Evolutionary conservation across 305 asterid genomes (phyloP).

Genomic region (Nicotiana rustica): DNA sequence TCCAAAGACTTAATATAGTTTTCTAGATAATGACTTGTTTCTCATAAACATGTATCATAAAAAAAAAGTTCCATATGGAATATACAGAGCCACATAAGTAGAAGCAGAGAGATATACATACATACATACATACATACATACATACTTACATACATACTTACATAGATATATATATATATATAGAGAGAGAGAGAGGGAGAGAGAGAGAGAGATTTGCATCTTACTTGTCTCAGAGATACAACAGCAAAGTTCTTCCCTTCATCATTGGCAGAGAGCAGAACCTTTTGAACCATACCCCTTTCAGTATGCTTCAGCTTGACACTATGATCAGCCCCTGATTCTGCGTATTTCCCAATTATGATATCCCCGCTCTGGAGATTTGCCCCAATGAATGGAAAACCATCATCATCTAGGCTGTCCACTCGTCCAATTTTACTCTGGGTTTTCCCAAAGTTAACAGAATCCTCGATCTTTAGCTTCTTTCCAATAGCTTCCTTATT

Average conservation of each 20-base stretch:
- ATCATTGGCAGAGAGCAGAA: slow-evolving; percentile 81
- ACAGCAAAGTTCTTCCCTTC: slow-evolving; percentile 88
- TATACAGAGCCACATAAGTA: background rate
- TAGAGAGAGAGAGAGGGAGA: no score
- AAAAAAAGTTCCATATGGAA: background rate
- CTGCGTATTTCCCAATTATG: slow-evolving; percentile 83
- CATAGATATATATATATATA: background rate
- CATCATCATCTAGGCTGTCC: slow-evolving; percentile 94
- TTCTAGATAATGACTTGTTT: background rate
- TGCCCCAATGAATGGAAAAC: slow-evolving; percentile 90
- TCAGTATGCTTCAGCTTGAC: slow-evolving; percentile 93
- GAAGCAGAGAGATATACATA: slow-evolving; percentile 7
- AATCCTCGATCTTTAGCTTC: slow-evolving; percentile 64
- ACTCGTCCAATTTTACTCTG: slow-evolving; percentile 87
- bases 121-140: background rate
- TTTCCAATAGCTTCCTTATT: slow-evolving; percentile 58
- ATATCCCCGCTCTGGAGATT: slow-evolving; percentile 88
- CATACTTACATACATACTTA: background rate
- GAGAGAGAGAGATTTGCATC: background rate
- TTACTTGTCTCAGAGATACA: slow-evolving; percentile 92
- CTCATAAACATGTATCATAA: slow-evolving; percentile 30
- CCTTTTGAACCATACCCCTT: slow-evolving; percentile 94
- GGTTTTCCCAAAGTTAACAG: slow-evolving; percentile 76
- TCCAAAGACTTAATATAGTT: background rate
- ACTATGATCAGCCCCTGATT: slow-evolving; percentile 86